Conservation (phyloP, 495 filamentous ascomycete species). For the Hypoxylon crocopeplum region DNA sequence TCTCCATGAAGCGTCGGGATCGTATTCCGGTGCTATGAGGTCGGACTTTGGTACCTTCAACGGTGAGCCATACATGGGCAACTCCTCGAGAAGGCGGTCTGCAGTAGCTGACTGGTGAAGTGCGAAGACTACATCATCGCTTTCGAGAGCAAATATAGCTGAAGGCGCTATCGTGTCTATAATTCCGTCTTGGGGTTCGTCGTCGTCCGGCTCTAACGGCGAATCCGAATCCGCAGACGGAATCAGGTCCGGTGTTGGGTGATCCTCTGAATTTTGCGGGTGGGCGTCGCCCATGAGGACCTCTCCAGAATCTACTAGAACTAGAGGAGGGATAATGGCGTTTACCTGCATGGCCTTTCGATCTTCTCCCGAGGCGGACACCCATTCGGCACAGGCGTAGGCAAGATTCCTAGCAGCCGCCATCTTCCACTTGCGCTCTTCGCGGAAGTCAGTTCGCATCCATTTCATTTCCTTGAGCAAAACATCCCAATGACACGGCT, state of each 20-base stretch:
- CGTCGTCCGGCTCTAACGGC: conserved; percentile 54
- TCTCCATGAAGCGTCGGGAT: conserved; percentile 75
- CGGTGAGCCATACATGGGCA: conserved; percentile 79
- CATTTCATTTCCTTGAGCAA: conserved; percentile 91
- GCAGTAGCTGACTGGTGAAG: conserved; percentile 76
- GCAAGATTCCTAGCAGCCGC: conserved; percentile 79
- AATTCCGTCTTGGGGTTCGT: conserved; percentile 52
- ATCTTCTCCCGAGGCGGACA: conserved; percentile 65
- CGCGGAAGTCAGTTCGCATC: conserved; percentile 94
- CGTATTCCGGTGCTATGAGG: conserved; percentile 60
- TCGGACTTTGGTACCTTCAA: conserved; percentile 62
- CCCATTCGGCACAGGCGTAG: conserved; percentile 80
- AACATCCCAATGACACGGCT: conserved; percentile 81
- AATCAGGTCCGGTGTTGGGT: conserved; percentile 75
- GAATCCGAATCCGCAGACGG: conserved; percentile 63
- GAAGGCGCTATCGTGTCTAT: conserved; percentile 66
- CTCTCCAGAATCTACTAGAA: conserved; percentile 33
- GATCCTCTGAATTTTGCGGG: conserved; percentile 43
- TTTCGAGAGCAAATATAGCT: conserved; percentile 80
- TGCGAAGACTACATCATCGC: conserved; percentile 81
- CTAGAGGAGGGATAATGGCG: conserved; percentile 50
- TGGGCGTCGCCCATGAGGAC: conserved; percentile 37
- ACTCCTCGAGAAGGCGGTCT: conserved; percentile 82
- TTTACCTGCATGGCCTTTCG: conserved; percentile 71
- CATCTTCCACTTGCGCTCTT: conserved; percentile 93